These are phyloP conservation scores for Candida vaughaniae DNA, from an alignment of 805 yeast species.

Conservation along the genomic window DNA sequence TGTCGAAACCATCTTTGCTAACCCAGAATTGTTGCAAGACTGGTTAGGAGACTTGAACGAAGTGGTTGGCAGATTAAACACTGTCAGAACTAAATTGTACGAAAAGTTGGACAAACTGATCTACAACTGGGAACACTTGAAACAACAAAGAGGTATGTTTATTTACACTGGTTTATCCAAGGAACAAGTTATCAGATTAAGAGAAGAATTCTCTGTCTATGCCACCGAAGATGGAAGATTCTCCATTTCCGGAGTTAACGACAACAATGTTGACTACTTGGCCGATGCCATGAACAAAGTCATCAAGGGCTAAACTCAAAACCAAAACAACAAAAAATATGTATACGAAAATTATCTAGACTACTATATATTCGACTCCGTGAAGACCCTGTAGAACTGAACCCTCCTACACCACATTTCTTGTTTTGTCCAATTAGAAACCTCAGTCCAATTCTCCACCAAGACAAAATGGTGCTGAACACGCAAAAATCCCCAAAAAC, in stretches of 20 bases:
- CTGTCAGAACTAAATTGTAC: constrained; percentile 66
- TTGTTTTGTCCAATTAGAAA: too few species aligned
- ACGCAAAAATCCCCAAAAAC: too few species aligned
- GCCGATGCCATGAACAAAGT: constrained; percentile 61
- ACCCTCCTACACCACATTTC: too few species aligned
- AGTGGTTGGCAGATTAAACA: constrained; percentile 77
- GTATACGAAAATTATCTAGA: too few species aligned
- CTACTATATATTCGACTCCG: too few species aligned
- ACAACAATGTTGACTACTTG: constrained; percentile 71
- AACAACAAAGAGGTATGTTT: constrained; percentile 95
- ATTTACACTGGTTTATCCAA: constrained; percentile 80
- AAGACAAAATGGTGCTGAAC: too few species aligned
- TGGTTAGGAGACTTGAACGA: constrained; percentile 81
- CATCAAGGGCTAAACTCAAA: constrained; percentile 24
- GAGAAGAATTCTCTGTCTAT: constrained; percentile 73
- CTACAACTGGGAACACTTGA: constrained; percentile 81
- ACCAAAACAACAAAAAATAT: too few species aligned
- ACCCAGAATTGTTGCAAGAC: constrained; percentile 52
- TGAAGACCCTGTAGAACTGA: too few species aligned
- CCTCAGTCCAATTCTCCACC: too few species aligned
- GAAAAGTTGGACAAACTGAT: constrained; percentile 59
- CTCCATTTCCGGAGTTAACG: constrained; percentile 85
- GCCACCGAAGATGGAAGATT: constrained; percentile 90
- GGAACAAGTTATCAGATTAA: constrained; percentile 69
- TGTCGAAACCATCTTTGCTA: constrained; percentile 72